These are phyloP conservation scores for Talaromyces sp. DNA, from an alignment of 2,329 filamentous ascomycete genomes.

Conservation along the genomic window DNA sequence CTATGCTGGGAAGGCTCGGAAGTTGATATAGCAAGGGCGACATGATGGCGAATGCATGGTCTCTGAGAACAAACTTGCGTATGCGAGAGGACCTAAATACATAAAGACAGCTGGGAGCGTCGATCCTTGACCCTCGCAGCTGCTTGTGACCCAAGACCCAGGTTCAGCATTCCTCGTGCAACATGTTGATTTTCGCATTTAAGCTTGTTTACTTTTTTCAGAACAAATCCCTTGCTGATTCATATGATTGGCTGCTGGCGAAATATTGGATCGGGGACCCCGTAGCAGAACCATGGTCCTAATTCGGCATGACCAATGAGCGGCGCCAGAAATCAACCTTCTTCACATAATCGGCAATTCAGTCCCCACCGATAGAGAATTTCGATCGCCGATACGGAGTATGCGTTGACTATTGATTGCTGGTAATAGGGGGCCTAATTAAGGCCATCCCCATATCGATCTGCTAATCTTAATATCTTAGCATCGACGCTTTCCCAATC, in stretches of 20 bases:
- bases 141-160: not conserved
- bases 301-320: not conserved
- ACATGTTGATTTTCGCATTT: not conserved
- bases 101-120: not conserved
- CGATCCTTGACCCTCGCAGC: not conserved
- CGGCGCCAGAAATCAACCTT: not conserved
- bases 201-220: not conserved
- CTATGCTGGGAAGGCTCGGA: not conserved
- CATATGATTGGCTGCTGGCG: not conserved
- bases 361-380: not conserved
- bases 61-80: not conserved
- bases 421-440: not conserved
- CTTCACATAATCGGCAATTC: not conserved
- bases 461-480: not conserved
- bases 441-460: not conserved
- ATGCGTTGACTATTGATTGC: not conserved
- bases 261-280: not conserved
- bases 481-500: not conserved
- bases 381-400: too few species aligned
- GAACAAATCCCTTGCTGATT: not conserved
- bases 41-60: constrained; percentile 2
- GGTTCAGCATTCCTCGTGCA: not conserved
- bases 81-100: not conserved
- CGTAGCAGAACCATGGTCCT: not conserved
- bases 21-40: not conserved